Conservation (phyloP, 805 yeast species). For the Cyberlindnera misumaiensis region DNA sequence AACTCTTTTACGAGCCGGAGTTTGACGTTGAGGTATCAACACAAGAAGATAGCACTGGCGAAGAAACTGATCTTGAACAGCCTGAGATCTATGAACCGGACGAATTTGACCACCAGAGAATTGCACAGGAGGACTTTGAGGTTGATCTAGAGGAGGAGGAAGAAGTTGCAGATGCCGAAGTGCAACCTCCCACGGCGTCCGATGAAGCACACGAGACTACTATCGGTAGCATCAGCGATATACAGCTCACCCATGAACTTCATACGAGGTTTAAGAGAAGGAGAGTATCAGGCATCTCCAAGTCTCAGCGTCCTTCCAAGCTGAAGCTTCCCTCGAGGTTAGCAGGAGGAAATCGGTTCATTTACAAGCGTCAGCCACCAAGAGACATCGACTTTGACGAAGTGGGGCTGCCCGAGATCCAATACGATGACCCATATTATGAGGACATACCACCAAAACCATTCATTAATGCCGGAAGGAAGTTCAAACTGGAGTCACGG, state of each 20-base stretch:
- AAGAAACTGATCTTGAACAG: constrained; percentile 1
- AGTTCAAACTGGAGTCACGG: constrained; percentile 40
- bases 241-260: constrained; percentile 1
- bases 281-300: not conserved
- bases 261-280: not conserved
- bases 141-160: constrained; percentile 1
- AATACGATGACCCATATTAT: constrained; percentile 60
- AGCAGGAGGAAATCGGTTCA: not conserved
- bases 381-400: constrained; percentile 35
- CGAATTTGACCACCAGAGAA: constrained; percentile 1
- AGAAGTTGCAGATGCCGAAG: not conserved
- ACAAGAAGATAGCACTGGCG: constrained; percentile 4
- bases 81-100: not conserved
- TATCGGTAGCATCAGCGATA: constrained; percentile 6
- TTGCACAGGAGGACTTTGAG: constrained; percentile 4
- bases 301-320: not conserved
- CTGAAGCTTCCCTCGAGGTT: not conserved
- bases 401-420: constrained; percentile 41
- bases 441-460: constrained; percentile 44
- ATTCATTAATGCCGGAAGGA: constrained; percentile 61
- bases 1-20: constrained; percentile 25
- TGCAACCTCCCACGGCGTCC: not conserved
- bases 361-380: constrained; percentile 14
- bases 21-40: constrained; percentile 4
- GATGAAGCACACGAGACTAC: constrained; percentile 1